phyloP scores from a whole-genome alignment of 2,329 filamentous ascomycete species.

The Talaromyces verruculosus region DNA sequence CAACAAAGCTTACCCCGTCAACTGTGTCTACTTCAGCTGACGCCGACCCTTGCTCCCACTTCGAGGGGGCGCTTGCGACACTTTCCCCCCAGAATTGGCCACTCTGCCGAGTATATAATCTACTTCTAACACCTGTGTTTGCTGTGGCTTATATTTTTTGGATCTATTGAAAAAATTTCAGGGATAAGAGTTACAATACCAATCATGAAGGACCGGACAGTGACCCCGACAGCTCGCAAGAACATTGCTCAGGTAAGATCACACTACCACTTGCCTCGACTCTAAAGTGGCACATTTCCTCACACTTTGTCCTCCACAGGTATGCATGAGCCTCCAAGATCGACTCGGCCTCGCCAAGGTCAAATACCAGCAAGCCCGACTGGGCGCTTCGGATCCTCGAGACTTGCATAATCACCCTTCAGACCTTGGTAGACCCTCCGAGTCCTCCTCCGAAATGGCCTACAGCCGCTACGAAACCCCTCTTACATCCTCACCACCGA shows the following conservation, averaged over 20 bases:
- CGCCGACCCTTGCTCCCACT: slow-evolving; percentile 16
- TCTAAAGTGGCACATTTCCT: slow-evolving; percentile 21
- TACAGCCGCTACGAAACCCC: slow-evolving; percentile 53
- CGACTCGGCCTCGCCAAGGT: slow-evolving; percentile 93
- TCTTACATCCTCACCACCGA: slow-evolving; percentile 81
- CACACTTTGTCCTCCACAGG: slow-evolving; percentile 56
- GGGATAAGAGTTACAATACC: background rate
- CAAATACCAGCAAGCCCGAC: slow-evolving; percentile 94
- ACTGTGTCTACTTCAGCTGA: slow-evolving; percentile 1
- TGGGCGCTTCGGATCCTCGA: slow-evolving; percentile 79
- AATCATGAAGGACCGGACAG: slow-evolving; percentile 12
- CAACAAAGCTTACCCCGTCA: slow-evolving; percentile 1
- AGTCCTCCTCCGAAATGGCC: slow-evolving; percentile 81
- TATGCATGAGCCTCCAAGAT: slow-evolving; percentile 89
- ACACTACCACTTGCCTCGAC: background rate
- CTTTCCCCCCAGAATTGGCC: background rate
- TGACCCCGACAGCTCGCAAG: slow-evolving; percentile 13
- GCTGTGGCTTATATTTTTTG: background rate
- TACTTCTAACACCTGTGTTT: background rate
- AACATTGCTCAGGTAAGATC: slow-evolving; percentile 21
- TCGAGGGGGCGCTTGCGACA: background rate
- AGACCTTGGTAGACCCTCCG: slow-evolving; percentile 73
- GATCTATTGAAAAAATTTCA: background rate
- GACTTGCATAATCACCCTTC: slow-evolving; percentile 73
- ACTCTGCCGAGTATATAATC: background rate